Conservation (phyloP, 2,329 filamentous ascomycete genomes). For the Aureobasidium sp. region DNA sequence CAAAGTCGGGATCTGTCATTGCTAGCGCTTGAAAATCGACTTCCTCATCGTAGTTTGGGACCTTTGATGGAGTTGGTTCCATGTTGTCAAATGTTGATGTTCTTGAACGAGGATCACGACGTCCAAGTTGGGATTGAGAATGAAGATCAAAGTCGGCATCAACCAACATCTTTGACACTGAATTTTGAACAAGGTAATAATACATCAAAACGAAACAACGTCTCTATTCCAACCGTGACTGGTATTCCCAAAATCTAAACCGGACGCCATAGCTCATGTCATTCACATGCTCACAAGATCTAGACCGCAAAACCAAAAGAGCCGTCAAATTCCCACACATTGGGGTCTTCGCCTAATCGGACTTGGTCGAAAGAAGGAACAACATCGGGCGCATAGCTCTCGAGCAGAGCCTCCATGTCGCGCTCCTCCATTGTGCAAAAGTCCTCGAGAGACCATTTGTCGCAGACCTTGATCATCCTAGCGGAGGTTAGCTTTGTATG, state of each 20-base stretch:
- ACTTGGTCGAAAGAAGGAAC: conserved; percentile 37
- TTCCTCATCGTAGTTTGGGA: conserved; percentile 43
- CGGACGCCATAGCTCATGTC: background rate
- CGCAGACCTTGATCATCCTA: conserved; percentile 89
- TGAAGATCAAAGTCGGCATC: background rate
- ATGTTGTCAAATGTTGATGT: background rate
- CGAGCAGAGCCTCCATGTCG: conserved; percentile 72
- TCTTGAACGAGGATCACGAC: background rate
- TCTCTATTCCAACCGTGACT: background rate
- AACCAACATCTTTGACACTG: background rate
- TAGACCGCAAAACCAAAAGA: conserved; percentile 32
- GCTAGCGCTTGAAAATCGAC: conserved; percentile 57
- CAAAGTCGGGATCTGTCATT: conserved; percentile 49
- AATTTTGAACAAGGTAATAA: background rate
- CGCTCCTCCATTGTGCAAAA: conserved; percentile 72
- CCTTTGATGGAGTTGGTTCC: background rate
- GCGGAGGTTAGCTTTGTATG: conserved; percentile 17
- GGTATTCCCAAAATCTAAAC: background rate
- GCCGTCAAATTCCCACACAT: conserved; percentile 35
- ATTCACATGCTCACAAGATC: background rate
- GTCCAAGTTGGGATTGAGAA: background rate
- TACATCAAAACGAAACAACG: background rate
- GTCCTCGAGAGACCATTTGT: conserved; percentile 75
- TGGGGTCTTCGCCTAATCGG: conserved; percentile 27
- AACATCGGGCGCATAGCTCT: conserved; percentile 53